phyloP scores from a whole-genome alignment of 1,139 yeast genomes.

The Hemisphaericaspora lyxosophila region DNA sequence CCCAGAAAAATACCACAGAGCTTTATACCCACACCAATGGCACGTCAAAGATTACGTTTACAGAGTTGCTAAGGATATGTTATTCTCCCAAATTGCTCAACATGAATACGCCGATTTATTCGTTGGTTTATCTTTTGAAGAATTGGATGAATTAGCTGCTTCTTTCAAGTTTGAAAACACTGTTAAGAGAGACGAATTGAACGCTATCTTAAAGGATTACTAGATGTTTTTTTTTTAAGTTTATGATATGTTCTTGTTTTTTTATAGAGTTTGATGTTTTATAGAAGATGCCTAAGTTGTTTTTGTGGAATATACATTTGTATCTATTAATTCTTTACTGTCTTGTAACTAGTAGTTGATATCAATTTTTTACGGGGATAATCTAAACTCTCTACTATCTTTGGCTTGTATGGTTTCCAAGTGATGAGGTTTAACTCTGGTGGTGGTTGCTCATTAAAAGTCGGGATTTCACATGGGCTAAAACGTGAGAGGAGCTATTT shows the following conservation, averaged over 20 bases:
- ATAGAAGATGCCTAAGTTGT: not conserved
- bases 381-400: too few species aligned
- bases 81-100: slow-evolving; percentile 39
- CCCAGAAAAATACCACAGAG: slow-evolving; percentile 32
- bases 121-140: slow-evolving; percentile 37
- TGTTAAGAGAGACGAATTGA: slow-evolving; percentile 38
- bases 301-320: not conserved
- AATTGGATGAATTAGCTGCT: slow-evolving; percentile 48
- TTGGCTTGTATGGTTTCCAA: too few species aligned
- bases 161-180: slow-evolving; percentile 47
- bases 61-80: slow-evolving; percentile 39
- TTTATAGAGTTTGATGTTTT: not conserved
- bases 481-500: too few species aligned
- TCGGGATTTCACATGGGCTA: too few species aligned
- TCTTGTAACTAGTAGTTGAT: too few species aligned
- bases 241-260: not conserved
- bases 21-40: slow-evolving; percentile 39
- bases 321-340: not conserved
- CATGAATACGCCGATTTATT: slow-evolving; percentile 45
- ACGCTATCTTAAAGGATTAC: slow-evolving; percentile 26
- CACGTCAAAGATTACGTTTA: slow-evolving; percentile 30
- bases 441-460: too few species aligned
- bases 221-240: slow-evolving; percentile 1
- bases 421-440: too few species aligned
- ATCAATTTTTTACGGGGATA: too few species aligned